Percentiles rank a stretch among this genome's conserved stretches.
phyloP scores from a whole-genome alignment of 257 asterid genomes.

The Paulownia fortunei region DNA sequence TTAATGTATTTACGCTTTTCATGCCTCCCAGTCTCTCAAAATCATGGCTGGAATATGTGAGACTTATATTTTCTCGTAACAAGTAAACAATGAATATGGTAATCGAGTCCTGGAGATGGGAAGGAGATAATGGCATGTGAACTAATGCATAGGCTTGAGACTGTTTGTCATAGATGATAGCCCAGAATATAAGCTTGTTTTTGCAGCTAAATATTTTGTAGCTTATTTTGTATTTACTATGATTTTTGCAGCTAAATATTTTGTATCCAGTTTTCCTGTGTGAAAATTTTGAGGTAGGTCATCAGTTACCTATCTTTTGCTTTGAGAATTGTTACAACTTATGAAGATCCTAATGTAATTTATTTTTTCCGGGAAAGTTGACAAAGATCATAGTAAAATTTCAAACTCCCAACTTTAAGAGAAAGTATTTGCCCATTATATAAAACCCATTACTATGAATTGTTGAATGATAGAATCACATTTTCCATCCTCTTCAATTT shows the following conservation, averaged over 20 bases:
- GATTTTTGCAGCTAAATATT: too few species aligned
- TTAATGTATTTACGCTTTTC: neutral
- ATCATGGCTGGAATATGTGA: neutral
- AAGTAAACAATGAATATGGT: neutral
- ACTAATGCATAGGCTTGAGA: neutral
- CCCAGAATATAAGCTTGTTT: slow-evolving; percentile 10
- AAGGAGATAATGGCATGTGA: slow-evolving; percentile 8
- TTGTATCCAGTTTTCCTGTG: neutral
- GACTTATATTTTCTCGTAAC: slow-evolving; percentile 3
- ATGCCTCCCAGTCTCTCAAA: neutral
- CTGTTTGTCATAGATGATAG: neutral
- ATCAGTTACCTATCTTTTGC: neutral
- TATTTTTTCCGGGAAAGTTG: neutral
- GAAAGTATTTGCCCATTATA: neutral
- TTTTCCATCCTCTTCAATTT: neutral
- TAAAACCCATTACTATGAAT: too few species aligned
- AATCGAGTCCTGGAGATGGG: slow-evolving; percentile 17
- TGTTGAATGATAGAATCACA: neutral
- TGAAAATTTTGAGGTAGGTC: neutral
- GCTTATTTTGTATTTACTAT: too few species aligned
- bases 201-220: neutral
- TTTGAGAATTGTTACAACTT: neutral
- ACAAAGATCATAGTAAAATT: neutral
- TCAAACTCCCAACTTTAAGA: neutral
- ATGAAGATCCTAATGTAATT: neutral